Percentiles rank a stretch among this genome's conserved stretches.
Conservation (phyloP, 2,329 filamentous ascomycete species). For the Pestalotiopsis sp. region DNA sequence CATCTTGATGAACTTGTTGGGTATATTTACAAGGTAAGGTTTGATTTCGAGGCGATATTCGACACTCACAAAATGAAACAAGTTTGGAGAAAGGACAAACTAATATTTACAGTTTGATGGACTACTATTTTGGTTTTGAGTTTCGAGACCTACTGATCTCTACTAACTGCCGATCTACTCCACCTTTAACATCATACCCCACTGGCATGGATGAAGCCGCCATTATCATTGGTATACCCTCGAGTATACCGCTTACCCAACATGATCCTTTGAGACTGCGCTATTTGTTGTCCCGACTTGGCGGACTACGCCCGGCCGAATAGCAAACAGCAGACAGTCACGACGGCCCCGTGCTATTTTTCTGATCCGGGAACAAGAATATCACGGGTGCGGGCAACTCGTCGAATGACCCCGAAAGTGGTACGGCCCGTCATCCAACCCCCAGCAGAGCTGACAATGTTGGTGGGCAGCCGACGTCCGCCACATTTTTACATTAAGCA, state of each 20-base stretch:
- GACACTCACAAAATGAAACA: neutral
- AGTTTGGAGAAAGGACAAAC: neutral
- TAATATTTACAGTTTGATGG: no score
- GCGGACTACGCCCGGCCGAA: neutral
- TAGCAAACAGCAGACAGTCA: neutral
- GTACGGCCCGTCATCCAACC: no score
- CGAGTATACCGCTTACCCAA: neutral
- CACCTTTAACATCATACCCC: no score
- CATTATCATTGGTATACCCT: no score
- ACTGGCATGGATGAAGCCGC: no score
- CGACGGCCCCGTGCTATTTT: neutral
- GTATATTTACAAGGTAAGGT: neutral
- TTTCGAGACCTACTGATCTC: no score
- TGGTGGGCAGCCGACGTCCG: neutral
- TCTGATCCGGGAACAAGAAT: neutral
- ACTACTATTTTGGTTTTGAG: no score
- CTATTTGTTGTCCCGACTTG: neutral
- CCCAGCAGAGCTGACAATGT: neutral
- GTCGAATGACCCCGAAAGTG: no score
- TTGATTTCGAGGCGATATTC: neutral
- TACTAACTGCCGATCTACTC: no score
- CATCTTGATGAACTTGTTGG: constrained; percentile 14
- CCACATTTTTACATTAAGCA: constrained; percentile 32
- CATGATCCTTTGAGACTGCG: neutral
- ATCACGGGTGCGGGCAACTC: no score